Base-by-base conservation (phyloP, 2,329 filamentous ascomycete genomes). In the Trichoderma breve region DNA sequence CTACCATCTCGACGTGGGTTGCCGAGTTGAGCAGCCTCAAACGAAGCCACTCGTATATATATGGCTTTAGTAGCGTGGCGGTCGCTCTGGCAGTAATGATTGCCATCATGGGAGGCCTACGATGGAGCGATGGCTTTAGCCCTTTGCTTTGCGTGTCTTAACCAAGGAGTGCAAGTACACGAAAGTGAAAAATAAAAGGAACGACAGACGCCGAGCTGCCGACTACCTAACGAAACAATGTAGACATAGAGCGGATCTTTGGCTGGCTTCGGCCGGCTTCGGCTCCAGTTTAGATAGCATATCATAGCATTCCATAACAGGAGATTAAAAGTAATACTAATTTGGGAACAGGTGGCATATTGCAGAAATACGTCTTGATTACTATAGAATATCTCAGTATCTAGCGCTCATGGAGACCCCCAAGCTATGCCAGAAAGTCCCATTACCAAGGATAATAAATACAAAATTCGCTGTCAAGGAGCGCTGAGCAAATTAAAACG, bases 101-200 rank as follows among this genome's bases (percentile, higher is more conserved):
- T 28, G 84, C 89, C 1, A 86, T 95, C 21, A 93, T 95, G 90
- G 93, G 93, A 0, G 90, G 91, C 72, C 81, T 95, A 77, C 83
- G 87, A 73, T 97, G 93, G 93, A 91, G 86, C 32, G 80, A 83
- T 6, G 90, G 88, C 1, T 91, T 90, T 76, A 79, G 78, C 18
- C 74, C 74, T 2, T 70, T 87, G 70, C 63, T 78, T 9, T 88
- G 86, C 73, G 70, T 60, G 8, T 39, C 70, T 11, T 73, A 15
- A 66, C 7, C 32, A 14, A 32, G 3, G 18, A 24, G 1, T 26
- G 11, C 1, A 4, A 24, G 1, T 26, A 11, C 1, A 6, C 18
- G 28, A 5, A 7, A 9, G 51, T 14, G 14, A 2, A 28, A 4
- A 21, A 6, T 21, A 6, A 32, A 60, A 21, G 4, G 4, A 11